phyloP scores from a whole-genome alignment of 2,329 filamentous ascomycete genomes.

The Aspergillus fumigatiaffinis region DNA sequence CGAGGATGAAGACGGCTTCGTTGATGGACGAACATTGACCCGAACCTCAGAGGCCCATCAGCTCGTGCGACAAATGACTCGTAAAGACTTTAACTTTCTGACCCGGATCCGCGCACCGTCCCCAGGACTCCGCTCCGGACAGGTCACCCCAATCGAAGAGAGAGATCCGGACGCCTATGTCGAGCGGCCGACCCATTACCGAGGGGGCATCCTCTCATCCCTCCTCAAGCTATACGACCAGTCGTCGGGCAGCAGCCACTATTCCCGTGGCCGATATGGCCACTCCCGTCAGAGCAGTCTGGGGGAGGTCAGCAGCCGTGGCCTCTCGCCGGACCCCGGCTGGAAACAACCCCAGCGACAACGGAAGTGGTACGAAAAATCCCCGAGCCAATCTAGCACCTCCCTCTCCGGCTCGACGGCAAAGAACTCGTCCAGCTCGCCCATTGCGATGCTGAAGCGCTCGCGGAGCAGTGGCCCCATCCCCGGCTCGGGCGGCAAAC shows the following conservation, averaged over 20 bases:
- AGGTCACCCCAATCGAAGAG: slow-evolving; percentile 32
- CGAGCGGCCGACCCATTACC: slow-evolving; percentile 63
- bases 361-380: slow-evolving; percentile 41
- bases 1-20: slow-evolving; percentile 28
- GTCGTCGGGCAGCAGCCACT: slow-evolving; percentile 28
- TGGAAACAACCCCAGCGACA: slow-evolving; percentile 26
- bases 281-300: slow-evolving; percentile 30
- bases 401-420: slow-evolving; percentile 29
- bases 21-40: slow-evolving; percentile 25
- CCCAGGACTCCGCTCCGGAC: slow-evolving; percentile 31
- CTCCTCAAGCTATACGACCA: slow-evolving; percentile 67
- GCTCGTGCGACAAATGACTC: slow-evolving; percentile 36
- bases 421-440: slow-evolving; percentile 27
- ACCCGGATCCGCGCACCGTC: slow-evolving; percentile 30
- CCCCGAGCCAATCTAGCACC: slow-evolving; percentile 31
- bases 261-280: slow-evolving; percentile 25
- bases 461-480: slow-evolving; percentile 35
- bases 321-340: slow-evolving; percentile 28
- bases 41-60: slow-evolving; percentile 29
- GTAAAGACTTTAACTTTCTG: slow-evolving; percentile 29
- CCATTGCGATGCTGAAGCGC: slow-evolving; percentile 30
- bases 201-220: slow-evolving; percentile 68
- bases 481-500: slow-evolving; percentile 23
- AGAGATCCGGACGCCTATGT: slow-evolving; percentile 59
- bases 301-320: slow-evolving; percentile 28